Conservation (phyloP, 2,329 filamentous ascomycete genomes). For the Elsinoe fawcettii region DNA sequence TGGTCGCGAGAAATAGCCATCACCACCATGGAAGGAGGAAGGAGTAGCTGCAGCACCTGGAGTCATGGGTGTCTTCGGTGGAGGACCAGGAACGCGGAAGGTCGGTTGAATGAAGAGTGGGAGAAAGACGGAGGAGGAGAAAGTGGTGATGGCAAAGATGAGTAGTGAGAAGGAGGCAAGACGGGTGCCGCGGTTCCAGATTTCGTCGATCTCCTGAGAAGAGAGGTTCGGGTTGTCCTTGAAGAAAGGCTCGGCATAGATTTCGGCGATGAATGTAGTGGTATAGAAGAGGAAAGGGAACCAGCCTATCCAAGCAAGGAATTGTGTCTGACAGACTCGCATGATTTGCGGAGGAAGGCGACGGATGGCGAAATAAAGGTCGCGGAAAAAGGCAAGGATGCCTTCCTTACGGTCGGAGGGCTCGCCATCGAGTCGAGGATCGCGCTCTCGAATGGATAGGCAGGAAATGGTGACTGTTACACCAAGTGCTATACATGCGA, state of each 20-base stretch:
- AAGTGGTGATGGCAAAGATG: constrained; percentile 77
- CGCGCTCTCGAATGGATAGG: constrained; percentile 63
- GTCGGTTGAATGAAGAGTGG: constrained; percentile 80
- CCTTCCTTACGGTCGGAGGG: constrained; percentile 54
- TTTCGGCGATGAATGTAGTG: constrained; percentile 85
- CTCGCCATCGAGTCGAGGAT: constrained; percentile 65
- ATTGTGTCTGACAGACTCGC: constrained; percentile 59
- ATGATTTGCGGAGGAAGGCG: constrained; percentile 73
- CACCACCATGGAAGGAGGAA: constrained; percentile 18
- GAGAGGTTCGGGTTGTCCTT: constrained; percentile 69
- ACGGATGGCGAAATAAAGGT: constrained; percentile 67
- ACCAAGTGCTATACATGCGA: constrained; percentile 67
- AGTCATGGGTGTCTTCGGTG: constrained; percentile 33
- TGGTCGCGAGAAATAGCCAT: constrained; percentile 23
- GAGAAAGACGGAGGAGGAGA: constrained; percentile 71
- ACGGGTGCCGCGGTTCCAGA: constrained; percentile 79
- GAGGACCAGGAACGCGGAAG: constrained; percentile 47
- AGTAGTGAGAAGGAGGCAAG: constrained; percentile 84
- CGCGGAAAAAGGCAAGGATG: constrained; percentile 68
- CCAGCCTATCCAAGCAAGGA: constrained; percentile 86
- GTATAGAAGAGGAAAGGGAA: constrained; percentile 86
- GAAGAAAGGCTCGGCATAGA: constrained; percentile 80
- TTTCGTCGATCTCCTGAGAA: constrained; percentile 63
- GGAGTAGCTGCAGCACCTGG: constrained; percentile 31
- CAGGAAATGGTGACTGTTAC: constrained; percentile 65